A percentile compares a stretch with the other conserved stretches of the same genome.
These are phyloP conservation scores for Cystobasidium tubakii DNA, from an alignment of 768 basidiomycete genomes.

Conservation along the genomic window DNA sequence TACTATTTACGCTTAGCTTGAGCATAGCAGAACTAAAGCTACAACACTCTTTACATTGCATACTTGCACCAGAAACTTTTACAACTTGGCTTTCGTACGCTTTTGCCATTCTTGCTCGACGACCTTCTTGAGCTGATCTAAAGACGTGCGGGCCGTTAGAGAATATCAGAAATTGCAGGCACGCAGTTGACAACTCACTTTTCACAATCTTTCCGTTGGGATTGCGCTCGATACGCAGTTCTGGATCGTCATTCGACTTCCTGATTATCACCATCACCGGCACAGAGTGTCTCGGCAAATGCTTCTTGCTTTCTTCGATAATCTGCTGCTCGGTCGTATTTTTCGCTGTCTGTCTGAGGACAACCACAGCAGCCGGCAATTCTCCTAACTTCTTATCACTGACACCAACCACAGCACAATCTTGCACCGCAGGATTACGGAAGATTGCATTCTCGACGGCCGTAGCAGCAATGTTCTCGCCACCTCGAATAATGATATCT, in stretches of 20 bases:
- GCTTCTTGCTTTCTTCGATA: conserved; percentile 13
- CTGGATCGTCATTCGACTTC: not conserved
- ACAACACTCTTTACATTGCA: not conserved
- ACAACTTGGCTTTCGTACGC: conserved; percentile 28
- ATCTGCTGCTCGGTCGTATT: conserved; percentile 30
- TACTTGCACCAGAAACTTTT: not conserved
- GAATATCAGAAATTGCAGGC: not conserved
- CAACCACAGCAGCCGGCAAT: conserved; percentile 42
- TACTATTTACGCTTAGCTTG: not conserved
- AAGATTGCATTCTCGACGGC: conserved; percentile 43
- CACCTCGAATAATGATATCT: conserved; percentile 44
- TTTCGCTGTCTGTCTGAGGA: not conserved
- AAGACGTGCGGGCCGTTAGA: not conserved
- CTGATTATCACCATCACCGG: conserved; percentile 41
- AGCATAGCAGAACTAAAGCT: not conserved
- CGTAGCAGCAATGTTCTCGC: conserved; percentile 45
- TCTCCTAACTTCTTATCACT: conserved; percentile 40
- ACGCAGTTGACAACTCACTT: not conserved
- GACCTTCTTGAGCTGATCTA: conserved; percentile 31
- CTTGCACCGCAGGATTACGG: conserved; percentile 36
- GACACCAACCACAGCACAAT: conserved; percentile 41
- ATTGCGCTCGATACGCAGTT: conserved; percentile 37
- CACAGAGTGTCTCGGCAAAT: conserved; percentile 39
- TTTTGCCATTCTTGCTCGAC: conserved; percentile 34
- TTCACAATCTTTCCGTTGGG: conserved; percentile 45